These are phyloP conservation scores for Arxiozyma heterogenica DNA, from an alignment of 1,139 yeast species.

Conservation along the genomic window DNA sequence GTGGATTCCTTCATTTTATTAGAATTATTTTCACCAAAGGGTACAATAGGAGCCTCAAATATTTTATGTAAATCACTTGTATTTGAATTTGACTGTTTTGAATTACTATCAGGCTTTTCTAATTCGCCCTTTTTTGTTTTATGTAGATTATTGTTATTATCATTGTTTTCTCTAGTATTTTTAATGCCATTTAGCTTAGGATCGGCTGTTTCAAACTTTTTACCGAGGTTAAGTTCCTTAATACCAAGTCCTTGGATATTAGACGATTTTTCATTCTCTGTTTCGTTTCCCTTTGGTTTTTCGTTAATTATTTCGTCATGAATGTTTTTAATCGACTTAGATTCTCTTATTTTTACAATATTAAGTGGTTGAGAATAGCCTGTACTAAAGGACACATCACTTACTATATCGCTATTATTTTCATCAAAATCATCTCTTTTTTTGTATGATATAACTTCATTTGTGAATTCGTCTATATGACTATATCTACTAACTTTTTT, in stretches of 20 bases:
- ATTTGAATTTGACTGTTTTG: not conserved
- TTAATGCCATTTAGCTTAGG: not conserved
- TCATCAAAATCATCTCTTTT: slow-evolving; percentile 11
- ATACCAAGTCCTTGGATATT: not conserved
- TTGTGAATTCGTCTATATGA: slow-evolving; percentile 25
- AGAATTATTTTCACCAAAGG: slow-evolving; percentile 17
- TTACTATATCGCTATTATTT: slow-evolving; percentile 30
- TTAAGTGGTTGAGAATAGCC: slow-evolving; percentile 23
- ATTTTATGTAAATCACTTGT: slow-evolving; percentile 22
- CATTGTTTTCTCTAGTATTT: not conserved
- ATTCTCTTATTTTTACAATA: slow-evolving; percentile 22
- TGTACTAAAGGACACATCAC: slow-evolving; percentile 29
- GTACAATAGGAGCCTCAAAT: slow-evolving; percentile 28
- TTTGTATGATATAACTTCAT: slow-evolving; percentile 15
- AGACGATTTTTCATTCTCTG: not conserved
- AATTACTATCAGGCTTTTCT: not conserved
- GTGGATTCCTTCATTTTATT: slow-evolving; percentile 21
- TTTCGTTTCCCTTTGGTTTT: slow-evolving; percentile 1
- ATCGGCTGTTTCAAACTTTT: not conserved
- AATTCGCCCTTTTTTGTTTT: not conserved
- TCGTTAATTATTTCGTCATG: not conserved
- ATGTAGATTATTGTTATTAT: too few species aligned
- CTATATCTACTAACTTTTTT: not conserved
- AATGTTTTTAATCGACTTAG: slow-evolving; percentile 6
- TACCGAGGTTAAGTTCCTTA: not conserved